Evolutionary conservation across 345 rosid species (phyloP), one percentile per base, ranked within the genome.

Genomic region (Crucihimalaya himalaica): DNA sequence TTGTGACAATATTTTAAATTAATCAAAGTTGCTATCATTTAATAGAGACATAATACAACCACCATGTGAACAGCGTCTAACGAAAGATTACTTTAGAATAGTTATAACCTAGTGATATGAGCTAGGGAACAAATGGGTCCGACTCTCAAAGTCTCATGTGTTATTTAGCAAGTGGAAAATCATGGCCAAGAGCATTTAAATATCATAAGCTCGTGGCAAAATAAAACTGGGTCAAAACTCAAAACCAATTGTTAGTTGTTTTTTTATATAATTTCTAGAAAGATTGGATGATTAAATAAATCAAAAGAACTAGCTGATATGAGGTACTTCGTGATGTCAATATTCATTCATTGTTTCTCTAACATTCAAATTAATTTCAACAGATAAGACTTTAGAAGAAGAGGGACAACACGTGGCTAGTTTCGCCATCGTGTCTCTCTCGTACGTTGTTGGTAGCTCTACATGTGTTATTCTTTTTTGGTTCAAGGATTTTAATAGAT

Each of bases 371-470:
- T 35, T 21, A 13, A 7, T 10, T 53, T 46, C 32, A 47, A 19
- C 12, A 34, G 23, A 25, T 35, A 46, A 55, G 32, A 57, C 19
- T 39, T 28, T 28, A 7, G 13, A 8, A 28, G 42, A 51, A 67
- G 63, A 21, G 29, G n/a, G 46, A 42, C 53, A 18, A 34, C 47
- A 75, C 74, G 74, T 75, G 68, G 79, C 51, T 42, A 32, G 18
- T 53, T 52, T 55, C 18, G 57, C 32, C 23, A 63, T 51, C 63
- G 79, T 75, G 74, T 75, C 74, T 75, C 74, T 68, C 79, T 68
- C 74, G 63, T 75, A 61, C 32, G 79, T 75, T 75, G 74, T 75
- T 75, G 18, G 69, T 52, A 60, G 60, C 73, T 66, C 68, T 7
- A 65, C 56, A 20, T n/a, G n/a, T n/a, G n/a, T n/a, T n/a, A n/a